Conservation (phyloP, 2,329 filamentous ascomycete genomes). For the Setomelanomma holmii region DNA sequence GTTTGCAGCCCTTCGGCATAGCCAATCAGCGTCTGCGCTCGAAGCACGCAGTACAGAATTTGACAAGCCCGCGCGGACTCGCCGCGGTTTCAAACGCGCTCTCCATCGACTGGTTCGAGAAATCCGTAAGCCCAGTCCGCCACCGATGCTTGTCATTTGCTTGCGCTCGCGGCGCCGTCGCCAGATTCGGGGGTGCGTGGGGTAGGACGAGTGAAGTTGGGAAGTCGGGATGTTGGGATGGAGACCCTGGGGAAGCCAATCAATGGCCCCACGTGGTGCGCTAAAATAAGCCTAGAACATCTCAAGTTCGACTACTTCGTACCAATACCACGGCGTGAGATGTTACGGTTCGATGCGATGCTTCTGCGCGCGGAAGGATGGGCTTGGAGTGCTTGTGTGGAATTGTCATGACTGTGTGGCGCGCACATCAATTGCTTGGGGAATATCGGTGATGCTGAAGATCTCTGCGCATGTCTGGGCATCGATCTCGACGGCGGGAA, state of each 20-base stretch:
- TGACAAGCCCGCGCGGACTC: constrained; percentile 1
- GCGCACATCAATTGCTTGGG: neutral
- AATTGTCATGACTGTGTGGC: neutral
- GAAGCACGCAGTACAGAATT: constrained; percentile 7
- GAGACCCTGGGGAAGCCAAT: constrained; percentile 5
- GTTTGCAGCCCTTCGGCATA: neutral
- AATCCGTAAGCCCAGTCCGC: constrained; percentile 13
- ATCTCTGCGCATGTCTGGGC: too few relatives aligned
- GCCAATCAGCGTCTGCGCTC: neutral
- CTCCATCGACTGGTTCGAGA: too few relatives aligned
- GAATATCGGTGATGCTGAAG: neutral
- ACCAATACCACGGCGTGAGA: neutral
- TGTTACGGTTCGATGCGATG: constrained; percentile 3
- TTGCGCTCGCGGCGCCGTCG: constrained; percentile 8
- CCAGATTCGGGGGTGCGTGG: neutral
- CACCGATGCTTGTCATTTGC: constrained; percentile 10
- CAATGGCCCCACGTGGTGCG: constrained; percentile 3
- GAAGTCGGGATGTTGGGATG: neutral
- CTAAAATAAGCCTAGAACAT: constrained; percentile 5
- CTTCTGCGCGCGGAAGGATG: neutral
- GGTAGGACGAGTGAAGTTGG: neutral
- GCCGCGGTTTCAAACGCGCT: neutral
- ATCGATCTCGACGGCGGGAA: neutral
- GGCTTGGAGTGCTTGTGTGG: constrained; percentile 2
- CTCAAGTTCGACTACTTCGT: too few relatives aligned